phyloP scores from a whole-genome alignment of 441 rosid genomes.

The Erodium moschatum region DNA sequence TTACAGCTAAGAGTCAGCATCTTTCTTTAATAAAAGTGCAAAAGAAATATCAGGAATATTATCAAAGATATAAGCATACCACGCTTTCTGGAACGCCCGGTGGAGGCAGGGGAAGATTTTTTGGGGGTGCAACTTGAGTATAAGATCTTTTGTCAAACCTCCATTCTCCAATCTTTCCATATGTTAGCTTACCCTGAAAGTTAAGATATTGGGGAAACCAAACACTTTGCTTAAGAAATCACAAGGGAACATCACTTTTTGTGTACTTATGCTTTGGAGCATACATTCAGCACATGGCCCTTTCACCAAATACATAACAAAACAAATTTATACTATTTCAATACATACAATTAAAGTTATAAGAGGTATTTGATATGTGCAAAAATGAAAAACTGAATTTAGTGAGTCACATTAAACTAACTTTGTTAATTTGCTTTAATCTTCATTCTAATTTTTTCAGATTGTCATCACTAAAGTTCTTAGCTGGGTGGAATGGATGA shows the following conservation, averaged over 20 bases:
- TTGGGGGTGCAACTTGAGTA: slow-evolving; percentile 49
- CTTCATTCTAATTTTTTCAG: background rate
- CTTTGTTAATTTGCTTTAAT: background rate
- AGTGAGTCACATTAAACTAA: no score
- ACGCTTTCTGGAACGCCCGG: slow-evolving; percentile 84
- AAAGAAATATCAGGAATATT: no score
- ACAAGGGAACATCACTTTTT: background rate
- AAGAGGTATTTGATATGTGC: no score
- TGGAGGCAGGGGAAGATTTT: slow-evolving; percentile 86
- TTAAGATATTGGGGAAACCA: no score
- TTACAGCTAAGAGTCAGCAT: background rate
- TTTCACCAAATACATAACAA: no score
- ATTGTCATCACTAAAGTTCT: background rate
- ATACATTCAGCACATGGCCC: background rate
- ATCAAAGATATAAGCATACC: slow-evolving; percentile 40
- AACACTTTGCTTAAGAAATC: no score
- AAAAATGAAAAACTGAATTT: no score
- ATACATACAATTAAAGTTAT: no score
- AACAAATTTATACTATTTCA: no score
- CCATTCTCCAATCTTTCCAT: slow-evolving; percentile 94
- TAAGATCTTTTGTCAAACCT: slow-evolving; percentile 90
- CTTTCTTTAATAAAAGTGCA: background rate
- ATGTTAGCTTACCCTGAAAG: slow-evolving; percentile 64
- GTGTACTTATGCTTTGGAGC: background rate
- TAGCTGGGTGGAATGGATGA: background rate